Evolutionary conservation across 2,329 filamentous ascomycete species (phyloP), one percentile per base, ranked within the genome.

Genomic region (Colletotrichum brevisporum): DNA sequence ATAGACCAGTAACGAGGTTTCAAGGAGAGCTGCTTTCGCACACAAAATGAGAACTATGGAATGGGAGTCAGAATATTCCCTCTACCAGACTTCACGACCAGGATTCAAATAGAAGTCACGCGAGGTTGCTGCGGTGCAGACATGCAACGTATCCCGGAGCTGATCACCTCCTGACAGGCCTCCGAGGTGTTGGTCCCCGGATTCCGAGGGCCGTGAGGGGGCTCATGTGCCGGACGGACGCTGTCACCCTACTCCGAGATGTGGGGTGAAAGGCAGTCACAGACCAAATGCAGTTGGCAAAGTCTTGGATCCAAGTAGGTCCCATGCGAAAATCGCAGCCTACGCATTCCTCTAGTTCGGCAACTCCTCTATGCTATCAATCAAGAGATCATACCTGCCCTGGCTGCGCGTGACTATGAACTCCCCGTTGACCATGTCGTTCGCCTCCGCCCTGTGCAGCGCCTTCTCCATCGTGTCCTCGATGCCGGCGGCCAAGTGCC

Each of bases 351-450:
- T 50, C 27, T 66, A 61, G 26, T 53, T 68, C 16, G 59, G 53
- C 10, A 58, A 16, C 21, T 75, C 70, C 47, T 78, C 74, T 43
- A 76, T 51, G 26, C 75, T 77, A 13, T 76, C 72, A 15, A 77
- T 72, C 58, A 76, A 45, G 13, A 77, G 24, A 60, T 77, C 74
- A 47, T 75, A 75, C 6, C 75, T 73, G 6, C 74, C 73, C 31
- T 63, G 55, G 24, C 76, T 77, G 27, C 72, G 73, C 24, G 62
- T 61, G 13, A 13, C 53, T 24, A 68, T 47, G 21, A 58, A 58
- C 5, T 75, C 72, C 15, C 75, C 76, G 18, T 78, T 78, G 12
- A 74, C 72, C 27, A 78, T 71, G 59, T 78, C 77, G 45, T 78
- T 78, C 0, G 74, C 74, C 36, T 76, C 71, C 1, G 74, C 74